These are phyloP conservation scores for Viola pubescens DNA, from an alignment of 441 rosid genomes.

Conservation along the genomic window DNA sequence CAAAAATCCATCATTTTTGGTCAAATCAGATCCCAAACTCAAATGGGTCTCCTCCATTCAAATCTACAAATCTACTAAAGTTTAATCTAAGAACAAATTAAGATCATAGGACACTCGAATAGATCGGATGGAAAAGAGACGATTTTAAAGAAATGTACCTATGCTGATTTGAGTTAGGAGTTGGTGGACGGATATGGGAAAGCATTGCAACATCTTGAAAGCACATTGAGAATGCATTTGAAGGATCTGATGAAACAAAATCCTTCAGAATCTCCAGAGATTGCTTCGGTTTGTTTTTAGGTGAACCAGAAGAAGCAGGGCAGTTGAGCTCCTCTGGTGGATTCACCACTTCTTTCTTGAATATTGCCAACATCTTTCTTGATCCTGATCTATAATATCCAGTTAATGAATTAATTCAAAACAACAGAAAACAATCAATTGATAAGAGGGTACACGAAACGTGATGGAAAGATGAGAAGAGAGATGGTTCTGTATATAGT, in stretches of 20 bases:
- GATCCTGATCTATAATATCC: background rate
- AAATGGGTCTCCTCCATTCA: too few relatives aligned
- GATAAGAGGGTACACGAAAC: background rate
- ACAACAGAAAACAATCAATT: background rate
- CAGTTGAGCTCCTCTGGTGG: conserved; percentile 87
- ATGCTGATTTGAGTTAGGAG: conserved; percentile 27
- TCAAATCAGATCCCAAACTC: too few relatives aligned
- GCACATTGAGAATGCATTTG: conserved; percentile 48
- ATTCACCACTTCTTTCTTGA: conserved; percentile 60
- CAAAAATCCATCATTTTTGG: background rate
- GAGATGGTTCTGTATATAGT: conserved; percentile 8
- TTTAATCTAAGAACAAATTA: background rate
- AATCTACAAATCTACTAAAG: background rate
- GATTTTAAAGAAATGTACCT: conserved; percentile 26
- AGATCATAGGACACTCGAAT: background rate
- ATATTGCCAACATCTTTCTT: conserved; percentile 59
- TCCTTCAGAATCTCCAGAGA: conserved; percentile 50
- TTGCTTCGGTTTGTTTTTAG: conserved; percentile 40
- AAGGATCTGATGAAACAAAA: conserved; percentile 43
- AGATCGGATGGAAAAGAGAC: background rate
- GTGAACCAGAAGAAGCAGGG: conserved; percentile 54
- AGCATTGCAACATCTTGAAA: conserved; percentile 56
- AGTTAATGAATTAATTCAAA: background rate
- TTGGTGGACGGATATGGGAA: conserved; percentile 44
- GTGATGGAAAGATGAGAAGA: background rate